A percentile compares a stretch with the other conserved stretches of the same genome.
phyloP scores from a whole-genome alignment of 2,329 filamentous ascomycete genomes.

The Monilinia aucupariae region DNA sequence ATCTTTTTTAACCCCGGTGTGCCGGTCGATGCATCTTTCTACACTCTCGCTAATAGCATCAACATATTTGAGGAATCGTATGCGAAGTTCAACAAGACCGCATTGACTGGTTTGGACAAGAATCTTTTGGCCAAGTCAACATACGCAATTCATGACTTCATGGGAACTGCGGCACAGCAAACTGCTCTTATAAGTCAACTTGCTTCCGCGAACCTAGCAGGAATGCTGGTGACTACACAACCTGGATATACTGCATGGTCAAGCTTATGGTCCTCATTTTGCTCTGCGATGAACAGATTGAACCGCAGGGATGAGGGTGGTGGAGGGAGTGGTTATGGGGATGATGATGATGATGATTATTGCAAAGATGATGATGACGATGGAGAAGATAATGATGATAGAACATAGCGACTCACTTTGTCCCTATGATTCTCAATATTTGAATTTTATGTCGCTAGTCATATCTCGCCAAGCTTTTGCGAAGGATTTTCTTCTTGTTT shows the following conservation, averaged over 20 bases:
- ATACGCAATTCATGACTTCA: slow-evolving; percentile 26
- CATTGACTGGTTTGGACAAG: slow-evolving; percentile 13
- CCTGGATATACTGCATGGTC: slow-evolving; percentile 20
- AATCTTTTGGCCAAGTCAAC: slow-evolving; percentile 22
- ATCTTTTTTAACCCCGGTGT: slow-evolving; percentile 27
- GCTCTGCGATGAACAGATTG: slow-evolving; percentile 17
- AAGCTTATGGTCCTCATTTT: slow-evolving; percentile 20
- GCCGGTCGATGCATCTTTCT: slow-evolving; percentile 22
- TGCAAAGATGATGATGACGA: not conserved
- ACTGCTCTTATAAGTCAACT: slow-evolving; percentile 22
- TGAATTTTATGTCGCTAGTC: not conserved
- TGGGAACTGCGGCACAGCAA: slow-evolving; percentile 14
- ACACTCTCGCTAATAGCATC: slow-evolving; percentile 25
- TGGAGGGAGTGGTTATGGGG: fast-evolving
- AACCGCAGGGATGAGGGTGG: not conserved
- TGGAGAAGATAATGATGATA: not conserved
- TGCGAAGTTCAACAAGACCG: slow-evolving; percentile 20
- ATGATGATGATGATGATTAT: not conserved
- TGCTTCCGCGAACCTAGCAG: slow-evolving; percentile 21
- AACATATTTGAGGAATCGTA: slow-evolving; percentile 23
- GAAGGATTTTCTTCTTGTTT: too few relatives aligned
- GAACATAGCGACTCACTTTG: not conserved
- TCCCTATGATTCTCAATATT: not conserved
- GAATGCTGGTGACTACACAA: slow-evolving; percentile 24
- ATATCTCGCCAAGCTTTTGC: not conserved